Conservation (phyloP, 495 filamentous ascomycete species). For the Hypoxylon rickii region DNA sequence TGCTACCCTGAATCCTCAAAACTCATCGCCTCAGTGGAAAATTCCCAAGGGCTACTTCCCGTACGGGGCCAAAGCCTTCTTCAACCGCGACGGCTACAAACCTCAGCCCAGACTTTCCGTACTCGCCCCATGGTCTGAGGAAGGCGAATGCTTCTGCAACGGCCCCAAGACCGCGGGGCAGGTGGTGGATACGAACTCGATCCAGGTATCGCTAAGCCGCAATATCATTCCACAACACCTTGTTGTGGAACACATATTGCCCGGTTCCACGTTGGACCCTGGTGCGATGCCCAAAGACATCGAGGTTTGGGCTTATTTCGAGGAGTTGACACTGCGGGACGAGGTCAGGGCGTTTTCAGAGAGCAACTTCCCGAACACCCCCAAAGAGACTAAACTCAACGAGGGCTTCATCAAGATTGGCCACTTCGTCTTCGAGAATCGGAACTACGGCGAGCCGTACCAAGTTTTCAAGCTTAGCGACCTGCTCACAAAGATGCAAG, state of each 20-base stretch:
- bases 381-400: conserved; percentile 21
- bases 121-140: conserved; percentile 60
- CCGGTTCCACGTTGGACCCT: conserved; percentile 56
- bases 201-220: conserved; percentile 53
- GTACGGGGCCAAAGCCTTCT: conserved; percentile 28
- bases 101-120: conserved; percentile 47
- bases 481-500: conserved; percentile 41
- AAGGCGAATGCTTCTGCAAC: conserved; percentile 71
- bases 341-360: conserved; percentile 40
- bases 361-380: conserved; percentile 32
- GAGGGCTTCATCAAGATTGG: conserved; percentile 56
- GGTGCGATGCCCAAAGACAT: conserved; percentile 61
- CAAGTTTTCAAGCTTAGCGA: conserved; percentile 55
- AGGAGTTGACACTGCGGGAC: conserved; percentile 37
- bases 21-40: conserved; percentile 38
- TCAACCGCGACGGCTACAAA: conserved; percentile 21
- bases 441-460: conserved; percentile 47
- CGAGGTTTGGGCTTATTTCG: conserved; percentile 61
- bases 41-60: conserved; percentile 8
- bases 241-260: conserved; percentile 66
- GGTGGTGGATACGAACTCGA: conserved; percentile 40
- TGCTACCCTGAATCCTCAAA: conserved; percentile 36
- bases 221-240: conserved; percentile 59
- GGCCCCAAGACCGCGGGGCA: conserved; percentile 35
- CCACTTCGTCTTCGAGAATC: conserved; percentile 55